These are phyloP conservation scores for Fusarium veterinarium DNA, from an alignment of 2,329 filamentous ascomycete species.

Conservation along the genomic window DNA sequence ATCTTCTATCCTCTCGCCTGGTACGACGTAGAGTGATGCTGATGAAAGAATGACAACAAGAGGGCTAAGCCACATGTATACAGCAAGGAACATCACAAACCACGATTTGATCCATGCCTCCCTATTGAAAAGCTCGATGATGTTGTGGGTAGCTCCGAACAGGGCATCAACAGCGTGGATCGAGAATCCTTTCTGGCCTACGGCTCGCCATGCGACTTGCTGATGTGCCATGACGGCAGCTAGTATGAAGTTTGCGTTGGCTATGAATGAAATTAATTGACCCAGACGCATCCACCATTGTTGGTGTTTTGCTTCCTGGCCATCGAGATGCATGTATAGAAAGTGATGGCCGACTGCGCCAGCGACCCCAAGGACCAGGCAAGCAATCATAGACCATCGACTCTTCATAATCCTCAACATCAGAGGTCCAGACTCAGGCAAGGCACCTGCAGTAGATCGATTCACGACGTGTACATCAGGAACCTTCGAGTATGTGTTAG, in stretches of 20 bases:
- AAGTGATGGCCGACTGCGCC: slow-evolving; percentile 15
- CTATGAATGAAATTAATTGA: slow-evolving; percentile 19
- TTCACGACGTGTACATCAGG: background rate
- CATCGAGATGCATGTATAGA: slow-evolving; percentile 14
- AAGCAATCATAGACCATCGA: slow-evolving; percentile 29
- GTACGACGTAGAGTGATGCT: slow-evolving; percentile 24
- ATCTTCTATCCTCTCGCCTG: background rate
- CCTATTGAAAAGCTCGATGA: slow-evolving; percentile 25
- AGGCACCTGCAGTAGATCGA: background rate
- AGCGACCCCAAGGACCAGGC: slow-evolving; percentile 6
- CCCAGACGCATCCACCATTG: slow-evolving; percentile 28
- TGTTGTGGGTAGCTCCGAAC: slow-evolving; percentile 29
- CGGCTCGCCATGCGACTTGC: slow-evolving; percentile 27
- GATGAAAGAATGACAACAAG: slow-evolving; percentile 37
- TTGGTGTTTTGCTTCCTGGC: slow-evolving; percentile 16
- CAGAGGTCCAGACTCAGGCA: background rate
- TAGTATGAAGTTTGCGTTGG: slow-evolving; percentile 29
- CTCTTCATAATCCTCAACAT: slow-evolving; percentile 17
- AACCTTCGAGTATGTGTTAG: background rate
- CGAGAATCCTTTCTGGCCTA: slow-evolving; percentile 12
- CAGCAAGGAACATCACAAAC: slow-evolving; percentile 38
- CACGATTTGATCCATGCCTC: slow-evolving; percentile 39
- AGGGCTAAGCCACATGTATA: slow-evolving; percentile 38
- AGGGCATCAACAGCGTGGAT: slow-evolving; percentile 32
- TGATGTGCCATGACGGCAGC: slow-evolving; percentile 25